Evolutionary conservation across 2,329 filamentous ascomycete genomes (phyloP).

Genomic region (Clonostachys rhizophaga): DNA sequence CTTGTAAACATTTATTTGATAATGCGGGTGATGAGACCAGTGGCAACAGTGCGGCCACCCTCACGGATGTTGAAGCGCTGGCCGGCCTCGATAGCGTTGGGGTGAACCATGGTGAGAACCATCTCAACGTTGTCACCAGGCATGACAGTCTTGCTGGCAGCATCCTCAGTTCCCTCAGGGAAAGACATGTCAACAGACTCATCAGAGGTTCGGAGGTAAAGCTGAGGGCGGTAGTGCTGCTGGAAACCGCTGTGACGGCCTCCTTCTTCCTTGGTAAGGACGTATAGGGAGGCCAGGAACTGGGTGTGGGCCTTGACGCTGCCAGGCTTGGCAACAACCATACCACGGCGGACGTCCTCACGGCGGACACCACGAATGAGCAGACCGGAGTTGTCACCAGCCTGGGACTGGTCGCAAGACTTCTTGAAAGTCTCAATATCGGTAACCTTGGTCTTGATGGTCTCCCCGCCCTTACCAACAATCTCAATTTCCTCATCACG

Average conservation of each 20-base stretch:
- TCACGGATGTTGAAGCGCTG: constrained; percentile 98
- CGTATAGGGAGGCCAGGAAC: constrained; percentile 95
- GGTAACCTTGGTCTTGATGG: constrained; percentile 98
- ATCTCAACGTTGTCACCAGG: constrained; percentile 99
- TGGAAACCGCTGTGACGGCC: constrained; percentile 94
- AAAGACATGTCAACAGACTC: constrained; percentile 75
- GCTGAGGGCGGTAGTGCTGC: constrained; percentile 94
- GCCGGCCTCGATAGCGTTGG: constrained; percentile 82
- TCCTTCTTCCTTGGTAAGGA: constrained; percentile 96
- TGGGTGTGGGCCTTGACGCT: constrained; percentile 81
- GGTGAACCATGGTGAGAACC: constrained; percentile 79
- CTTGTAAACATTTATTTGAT: constrained; percentile 37
- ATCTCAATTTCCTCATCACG: constrained; percentile 93
- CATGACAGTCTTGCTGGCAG: constrained; percentile 79
- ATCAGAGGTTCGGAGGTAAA: constrained; percentile 91
- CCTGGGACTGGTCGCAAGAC: constrained; percentile 92
- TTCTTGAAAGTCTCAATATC: constrained; percentile 99
- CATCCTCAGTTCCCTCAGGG: constrained; percentile 77
- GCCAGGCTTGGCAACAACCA: constrained; percentile 86
- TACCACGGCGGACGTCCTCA: constrained; percentile 90
- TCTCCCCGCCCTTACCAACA: constrained; percentile 73
- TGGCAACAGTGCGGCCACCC: constrained; percentile 86
- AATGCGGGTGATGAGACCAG: constrained; percentile 76
- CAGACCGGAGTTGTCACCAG: constrained; percentile 97
- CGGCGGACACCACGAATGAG: constrained; percentile 93